Conservation (phyloP, 1,139 yeast species). For the Geotrichum bryndzae region DNA sequence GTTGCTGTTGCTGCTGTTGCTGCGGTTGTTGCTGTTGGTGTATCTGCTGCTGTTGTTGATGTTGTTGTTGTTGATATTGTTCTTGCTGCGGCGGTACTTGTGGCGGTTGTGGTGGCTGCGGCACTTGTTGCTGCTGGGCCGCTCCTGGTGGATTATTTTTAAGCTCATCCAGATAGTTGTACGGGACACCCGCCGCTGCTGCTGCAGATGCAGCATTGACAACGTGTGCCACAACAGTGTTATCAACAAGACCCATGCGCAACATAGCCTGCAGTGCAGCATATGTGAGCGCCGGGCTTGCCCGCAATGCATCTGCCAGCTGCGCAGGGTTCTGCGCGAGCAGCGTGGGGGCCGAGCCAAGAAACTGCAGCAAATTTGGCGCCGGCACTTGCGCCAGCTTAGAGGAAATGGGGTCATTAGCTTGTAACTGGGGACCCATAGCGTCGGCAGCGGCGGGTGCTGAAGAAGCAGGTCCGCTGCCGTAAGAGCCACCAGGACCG, state of each 20-base stretch:
- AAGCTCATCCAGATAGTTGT: slow-evolving; percentile 1
- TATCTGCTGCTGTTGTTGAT: not conserved
- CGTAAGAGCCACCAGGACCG: not conserved
- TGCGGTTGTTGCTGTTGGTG: not conserved
- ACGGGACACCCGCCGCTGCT: not conserved
- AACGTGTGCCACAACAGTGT: slow-evolving; percentile 46
- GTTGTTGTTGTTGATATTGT: not conserved
- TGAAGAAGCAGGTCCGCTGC: not conserved
- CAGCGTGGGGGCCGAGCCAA: slow-evolving; percentile 62
- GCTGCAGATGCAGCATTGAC: slow-evolving; percentile 21
- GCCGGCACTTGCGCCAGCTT: slow-evolving; percentile 55
- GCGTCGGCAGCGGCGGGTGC: slow-evolving; percentile 33
- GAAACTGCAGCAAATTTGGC: slow-evolving; percentile 47
- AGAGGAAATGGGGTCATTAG: slow-evolving; percentile 56
- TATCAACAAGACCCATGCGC: slow-evolving; percentile 51
- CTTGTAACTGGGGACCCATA: slow-evolving; percentile 46
- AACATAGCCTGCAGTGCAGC: slow-evolving; percentile 75
- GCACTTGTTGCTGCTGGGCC: not conserved
- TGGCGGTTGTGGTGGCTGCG: not conserved
- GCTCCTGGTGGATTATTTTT: not conserved
- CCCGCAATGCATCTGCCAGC: slow-evolving; percentile 56
- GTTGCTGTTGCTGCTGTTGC: not conserved
- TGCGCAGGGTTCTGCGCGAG: slow-evolving; percentile 56
- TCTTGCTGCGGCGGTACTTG: not conserved
- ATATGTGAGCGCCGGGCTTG: slow-evolving; percentile 73